Evolutionary conservation across 2,329 filamentous ascomycete genomes (phyloP).

Genomic region (Fusarium incarnatum): DNA sequence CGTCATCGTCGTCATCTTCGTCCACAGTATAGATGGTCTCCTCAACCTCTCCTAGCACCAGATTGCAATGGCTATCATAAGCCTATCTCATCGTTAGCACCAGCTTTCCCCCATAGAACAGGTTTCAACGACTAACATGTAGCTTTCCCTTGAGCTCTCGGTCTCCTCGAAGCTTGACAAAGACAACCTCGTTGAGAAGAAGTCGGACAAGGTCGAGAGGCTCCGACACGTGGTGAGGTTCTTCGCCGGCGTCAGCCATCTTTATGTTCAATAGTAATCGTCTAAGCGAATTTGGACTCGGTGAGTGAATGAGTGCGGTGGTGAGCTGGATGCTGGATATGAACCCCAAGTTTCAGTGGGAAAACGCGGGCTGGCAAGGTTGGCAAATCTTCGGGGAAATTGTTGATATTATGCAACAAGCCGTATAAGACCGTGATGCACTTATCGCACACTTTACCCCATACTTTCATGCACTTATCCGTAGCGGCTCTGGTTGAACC

Average conservation of each 20-base stretch:
- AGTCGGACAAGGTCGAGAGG: slow-evolving; percentile 96
- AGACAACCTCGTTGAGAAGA: slow-evolving; percentile 93
- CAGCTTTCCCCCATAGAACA: not conserved
- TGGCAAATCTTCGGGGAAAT: slow-evolving; percentile 44
- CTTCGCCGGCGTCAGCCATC: slow-evolving; percentile 89
- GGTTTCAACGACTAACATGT: slow-evolving; percentile 73
- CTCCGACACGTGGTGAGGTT: slow-evolving; percentile 80
- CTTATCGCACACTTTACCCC: slow-evolving; percentile 26
- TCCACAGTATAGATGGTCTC: slow-evolving; percentile 96
- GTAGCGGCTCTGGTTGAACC: slow-evolving; percentile 14
- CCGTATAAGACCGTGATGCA: not conserved
- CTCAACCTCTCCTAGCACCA: slow-evolving; percentile 95
- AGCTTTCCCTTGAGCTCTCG: slow-evolving; percentile 94
- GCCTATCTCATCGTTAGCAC: slow-evolving; percentile 68
- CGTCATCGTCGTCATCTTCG: slow-evolving; percentile 88
- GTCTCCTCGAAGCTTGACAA: slow-evolving; percentile 96
- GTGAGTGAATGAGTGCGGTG: slow-evolving; percentile 10
- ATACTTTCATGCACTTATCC: slow-evolving; percentile 34
- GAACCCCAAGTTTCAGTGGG: slow-evolving; percentile 32
- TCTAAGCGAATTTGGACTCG: slow-evolving; percentile 5
- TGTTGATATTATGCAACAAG: slow-evolving; percentile 17
- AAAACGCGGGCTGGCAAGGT: slow-evolving; percentile 37
- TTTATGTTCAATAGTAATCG: slow-evolving; percentile 34
- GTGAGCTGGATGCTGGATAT: slow-evolving; percentile 24
- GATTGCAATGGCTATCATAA: slow-evolving; percentile 98